These are phyloP conservation scores for Fomitopsis betulina DNA, from an alignment of 1,284 basidiomycete genomes.

Conservation along the genomic window DNA sequence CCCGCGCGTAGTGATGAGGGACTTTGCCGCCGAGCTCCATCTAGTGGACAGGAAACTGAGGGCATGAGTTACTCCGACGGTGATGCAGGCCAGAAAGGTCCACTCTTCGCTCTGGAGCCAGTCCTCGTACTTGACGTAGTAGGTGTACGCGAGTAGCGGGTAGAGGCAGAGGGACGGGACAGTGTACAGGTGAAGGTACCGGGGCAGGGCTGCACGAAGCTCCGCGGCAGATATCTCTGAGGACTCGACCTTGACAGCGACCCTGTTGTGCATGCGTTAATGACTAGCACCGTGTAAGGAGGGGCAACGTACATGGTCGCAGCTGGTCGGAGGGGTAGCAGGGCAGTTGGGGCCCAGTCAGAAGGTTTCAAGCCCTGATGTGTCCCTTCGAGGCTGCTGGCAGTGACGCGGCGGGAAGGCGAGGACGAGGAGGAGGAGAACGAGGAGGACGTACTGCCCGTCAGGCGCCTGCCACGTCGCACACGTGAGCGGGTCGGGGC, in stretches of 20 bases:
- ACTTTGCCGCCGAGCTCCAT: conserved; percentile 83
- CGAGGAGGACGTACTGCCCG: too few species aligned
- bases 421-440: too few species aligned
- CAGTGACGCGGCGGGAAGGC: too few species aligned
- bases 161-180: conserved; percentile 85
- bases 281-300: neutral
- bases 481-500: too few species aligned
- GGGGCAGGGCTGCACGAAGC: conserved; percentile 78
- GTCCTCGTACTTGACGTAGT: conserved; percentile 86
- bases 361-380: too few species aligned
- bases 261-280: conserved; percentile 25
- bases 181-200: conserved; percentile 79
- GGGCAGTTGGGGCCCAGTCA: too few species aligned
- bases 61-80: conserved; percentile 84
- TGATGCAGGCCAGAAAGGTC: conserved; percentile 91
- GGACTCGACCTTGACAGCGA: conserved; percentile 66
- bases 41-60: conserved; percentile 89
- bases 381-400: too few species aligned
- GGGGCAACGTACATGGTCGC: neutral
- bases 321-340: neutral
- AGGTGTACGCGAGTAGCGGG: conserved; percentile 88
- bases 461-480: too few species aligned
- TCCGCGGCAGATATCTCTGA: conserved; percentile 81
- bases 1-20: conserved; percentile 72
- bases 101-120: conserved; percentile 92